These are phyloP conservation scores for Triticum monococcum DNA, from an alignment of 176 grass and related monocot species.

Conservation along the genomic window DNA sequence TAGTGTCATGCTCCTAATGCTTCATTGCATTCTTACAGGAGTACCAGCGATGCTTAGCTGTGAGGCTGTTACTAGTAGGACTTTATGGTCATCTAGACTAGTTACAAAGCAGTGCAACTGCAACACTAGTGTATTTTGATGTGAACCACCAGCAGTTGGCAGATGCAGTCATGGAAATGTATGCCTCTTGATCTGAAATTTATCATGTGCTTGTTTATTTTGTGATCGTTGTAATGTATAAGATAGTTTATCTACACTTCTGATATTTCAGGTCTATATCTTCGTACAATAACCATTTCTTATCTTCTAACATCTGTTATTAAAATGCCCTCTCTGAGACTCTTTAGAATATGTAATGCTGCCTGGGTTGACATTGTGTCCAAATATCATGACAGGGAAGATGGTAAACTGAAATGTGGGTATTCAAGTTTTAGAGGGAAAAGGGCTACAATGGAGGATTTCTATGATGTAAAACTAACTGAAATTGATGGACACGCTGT, in stretches of 20 bases:
- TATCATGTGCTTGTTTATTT: constrained; percentile 14
- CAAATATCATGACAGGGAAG: constrained; percentile 63
- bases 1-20: background rate
- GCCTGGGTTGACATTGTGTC: constrained; percentile 37
- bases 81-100: background rate
- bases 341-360: constrained; percentile 11
- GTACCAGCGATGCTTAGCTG: background rate
- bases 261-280: constrained; percentile 10
- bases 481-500: constrained; percentile 71
- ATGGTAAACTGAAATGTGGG: constrained; percentile 79
- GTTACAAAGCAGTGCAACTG: background rate
- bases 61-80: background rate
- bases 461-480: constrained; percentile 79
- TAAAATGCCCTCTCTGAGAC: background rate
- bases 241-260: background rate
- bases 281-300: background rate
- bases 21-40: background rate
- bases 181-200: background rate
- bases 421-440: constrained; percentile 91
- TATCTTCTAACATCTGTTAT: background rate
- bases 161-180: background rate
- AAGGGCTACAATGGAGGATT: constrained; percentile 91
- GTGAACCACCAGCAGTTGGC: background rate
- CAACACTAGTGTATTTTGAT: background rate
- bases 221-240: constrained; percentile 2